These are phyloP conservation scores for Cryptococcus jaspeensis DNA, from an alignment of 1,284 basidiomycete species.

Conservation along the genomic window DNA sequence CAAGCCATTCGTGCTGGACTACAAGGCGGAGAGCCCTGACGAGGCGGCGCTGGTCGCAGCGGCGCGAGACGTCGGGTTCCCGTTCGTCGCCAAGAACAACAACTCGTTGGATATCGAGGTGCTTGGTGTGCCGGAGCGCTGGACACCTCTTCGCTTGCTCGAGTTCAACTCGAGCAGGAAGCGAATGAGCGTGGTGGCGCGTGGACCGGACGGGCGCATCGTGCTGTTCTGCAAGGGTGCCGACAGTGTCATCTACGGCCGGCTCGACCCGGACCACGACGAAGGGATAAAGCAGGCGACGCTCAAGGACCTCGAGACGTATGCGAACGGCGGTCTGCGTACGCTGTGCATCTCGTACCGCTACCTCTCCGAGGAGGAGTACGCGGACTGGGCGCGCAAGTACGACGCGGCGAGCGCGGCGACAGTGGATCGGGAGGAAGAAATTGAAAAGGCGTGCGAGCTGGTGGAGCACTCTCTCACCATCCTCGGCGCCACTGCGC, in stretches of 20 bases:
- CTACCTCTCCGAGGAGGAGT: slow-evolving; percentile 78
- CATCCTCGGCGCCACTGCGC: slow-evolving; percentile 88
- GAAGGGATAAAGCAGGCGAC: slow-evolving; percentile 72
- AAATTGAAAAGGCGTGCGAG: slow-evolving; percentile 83
- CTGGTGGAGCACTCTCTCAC: slow-evolving; percentile 75
- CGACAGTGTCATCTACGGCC: slow-evolving; percentile 88
- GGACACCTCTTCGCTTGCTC: slow-evolving; percentile 73
- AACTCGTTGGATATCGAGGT: slow-evolving; percentile 84
- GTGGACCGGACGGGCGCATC: slow-evolving; percentile 75
- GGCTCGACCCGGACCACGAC: slow-evolving; percentile 74
- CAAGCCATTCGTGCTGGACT: slow-evolving; percentile 70
- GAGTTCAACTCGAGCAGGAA: slow-evolving; percentile 94
- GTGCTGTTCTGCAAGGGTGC: slow-evolving; percentile 94
- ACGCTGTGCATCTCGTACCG: slow-evolving; percentile 89
- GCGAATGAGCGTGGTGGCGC: slow-evolving; percentile 87
- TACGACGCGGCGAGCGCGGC: slow-evolving; percentile 80
- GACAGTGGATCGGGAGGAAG: slow-evolving; percentile 77
- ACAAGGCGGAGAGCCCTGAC: slow-evolving; percentile 89
- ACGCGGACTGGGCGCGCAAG: slow-evolving; percentile 70
- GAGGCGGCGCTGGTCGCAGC: slow-evolving; percentile 91
- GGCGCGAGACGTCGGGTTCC: slow-evolving; percentile 89
- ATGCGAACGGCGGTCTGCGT: slow-evolving; percentile 87
- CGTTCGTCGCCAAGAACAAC: slow-evolving; percentile 76
- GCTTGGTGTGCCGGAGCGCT: slow-evolving; percentile 80
- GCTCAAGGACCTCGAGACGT: slow-evolving; percentile 81